Percentiles rank a stretch among this genome's conserved stretches.
These are phyloP conservation scores for Yamadazyma jaroonii DNA, from an alignment of 1,139 yeast species.

Conservation along the genomic window DNA sequence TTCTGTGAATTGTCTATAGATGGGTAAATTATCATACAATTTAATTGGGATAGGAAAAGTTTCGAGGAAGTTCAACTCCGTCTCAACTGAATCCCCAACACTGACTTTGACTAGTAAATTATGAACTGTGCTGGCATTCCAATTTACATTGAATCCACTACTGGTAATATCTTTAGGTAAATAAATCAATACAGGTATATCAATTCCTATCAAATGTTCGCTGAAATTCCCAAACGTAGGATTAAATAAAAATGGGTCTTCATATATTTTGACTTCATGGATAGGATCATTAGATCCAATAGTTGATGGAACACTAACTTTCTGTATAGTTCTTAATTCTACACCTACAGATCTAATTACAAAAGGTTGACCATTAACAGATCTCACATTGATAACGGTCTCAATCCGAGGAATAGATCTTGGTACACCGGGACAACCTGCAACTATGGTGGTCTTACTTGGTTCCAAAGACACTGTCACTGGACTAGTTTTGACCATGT, in stretches of 20 bases:
- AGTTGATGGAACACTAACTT: conserved; percentile 38
- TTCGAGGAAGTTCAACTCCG: conserved; percentile 31
- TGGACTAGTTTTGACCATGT: conserved; percentile 23
- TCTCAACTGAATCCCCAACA: conserved; percentile 30
- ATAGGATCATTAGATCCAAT: conserved; percentile 40
- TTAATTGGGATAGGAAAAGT: conserved; percentile 48
- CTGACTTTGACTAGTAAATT: conserved; percentile 31
- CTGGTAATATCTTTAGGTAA: conserved; percentile 54
- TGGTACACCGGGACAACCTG: conserved; percentile 66
- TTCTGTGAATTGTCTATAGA: conserved; percentile 53
- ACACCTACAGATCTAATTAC: conserved; percentile 35
- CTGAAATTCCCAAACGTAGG: conserved; percentile 39
- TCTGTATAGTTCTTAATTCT: conserved; percentile 38
- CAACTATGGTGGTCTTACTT: conserved; percentile 44
- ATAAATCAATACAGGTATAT: conserved; percentile 58
- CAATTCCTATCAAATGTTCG: conserved; percentile 46
- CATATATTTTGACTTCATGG: conserved; percentile 34
- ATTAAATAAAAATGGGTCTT: conserved; percentile 34
- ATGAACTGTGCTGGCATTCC: conserved; percentile 43
- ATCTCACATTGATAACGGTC: conserved; percentile 39
- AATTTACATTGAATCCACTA: conserved; percentile 36
- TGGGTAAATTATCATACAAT: conserved; percentile 50
- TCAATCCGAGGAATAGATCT: conserved; percentile 53
- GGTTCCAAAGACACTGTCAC: conserved; percentile 41
- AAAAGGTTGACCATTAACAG: conserved; percentile 38